These are phyloP conservation scores for Benincasa hispida DNA, from an alignment of 306 rosid genomes.

Conservation along the genomic window DNA sequence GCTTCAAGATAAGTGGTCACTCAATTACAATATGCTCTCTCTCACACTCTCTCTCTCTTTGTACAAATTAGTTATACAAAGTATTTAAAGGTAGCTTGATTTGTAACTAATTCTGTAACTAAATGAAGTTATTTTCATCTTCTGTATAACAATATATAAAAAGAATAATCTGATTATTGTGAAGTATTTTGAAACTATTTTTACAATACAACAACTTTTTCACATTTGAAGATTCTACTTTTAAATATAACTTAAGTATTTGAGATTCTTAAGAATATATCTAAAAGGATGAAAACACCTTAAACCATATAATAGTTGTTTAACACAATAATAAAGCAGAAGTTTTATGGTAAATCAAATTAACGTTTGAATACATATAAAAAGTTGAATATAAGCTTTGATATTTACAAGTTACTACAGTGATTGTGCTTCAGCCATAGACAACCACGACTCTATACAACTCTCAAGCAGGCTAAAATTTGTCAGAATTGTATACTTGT, in stretches of 20 bases:
- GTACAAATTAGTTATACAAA: too few species aligned
- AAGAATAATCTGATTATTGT: too few species aligned
- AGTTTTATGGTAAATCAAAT: background rate
- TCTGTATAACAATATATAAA: too few species aligned
- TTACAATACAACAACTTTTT: background rate
- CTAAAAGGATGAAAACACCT: background rate
- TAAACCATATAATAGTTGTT: background rate
- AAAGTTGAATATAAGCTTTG: background rate
- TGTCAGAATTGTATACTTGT: constrained; percentile 61
- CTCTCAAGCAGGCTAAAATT: constrained; percentile 73
- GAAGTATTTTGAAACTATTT: background rate
- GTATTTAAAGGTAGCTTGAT: too few species aligned
- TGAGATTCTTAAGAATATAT: background rate
- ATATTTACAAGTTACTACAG: constrained; percentile 44
- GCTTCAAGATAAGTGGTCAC: too few species aligned
- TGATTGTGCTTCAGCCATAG: constrained; percentile 66
- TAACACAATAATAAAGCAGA: background rate
- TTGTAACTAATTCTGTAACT: too few species aligned
- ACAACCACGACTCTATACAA: constrained; percentile 43
- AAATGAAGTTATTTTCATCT: too few species aligned
- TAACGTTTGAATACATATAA: background rate
- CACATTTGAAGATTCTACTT: background rate
- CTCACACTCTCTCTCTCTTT: too few species aligned
- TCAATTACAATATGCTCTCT: too few species aligned
- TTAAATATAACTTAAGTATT: background rate